Percentiles rank a stretch among this genome's conserved stretches.
Evolutionary conservation across 1,284 basidiomycete species (phyloP).

Genomic region (Pseudozyma sp.): DNA sequence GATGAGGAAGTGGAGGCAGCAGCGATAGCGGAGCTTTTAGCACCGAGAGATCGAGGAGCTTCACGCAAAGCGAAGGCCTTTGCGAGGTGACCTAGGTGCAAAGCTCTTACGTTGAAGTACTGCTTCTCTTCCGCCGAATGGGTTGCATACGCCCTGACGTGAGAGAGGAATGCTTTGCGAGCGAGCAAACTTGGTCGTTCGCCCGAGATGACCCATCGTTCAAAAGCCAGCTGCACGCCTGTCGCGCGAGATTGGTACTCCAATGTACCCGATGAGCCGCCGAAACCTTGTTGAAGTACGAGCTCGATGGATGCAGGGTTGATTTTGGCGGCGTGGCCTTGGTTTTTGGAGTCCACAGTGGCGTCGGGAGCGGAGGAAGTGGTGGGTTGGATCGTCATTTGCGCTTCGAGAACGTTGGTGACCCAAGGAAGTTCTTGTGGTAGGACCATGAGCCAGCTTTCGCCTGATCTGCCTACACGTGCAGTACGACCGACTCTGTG

Average conservation of each 20-base stretch:
- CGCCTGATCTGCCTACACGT: conserved; percentile 85
- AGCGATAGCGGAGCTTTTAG: conserved; percentile 26
- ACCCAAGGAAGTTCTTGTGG: conserved; percentile 91
- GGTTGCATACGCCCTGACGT: conserved; percentile 96
- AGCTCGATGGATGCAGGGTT: conserved; percentile 37
- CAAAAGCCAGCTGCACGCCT: conserved; percentile 93
- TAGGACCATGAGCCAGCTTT: conserved; percentile 91
- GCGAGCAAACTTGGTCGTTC: conserved; percentile 83
- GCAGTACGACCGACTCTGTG: conserved; percentile 97
- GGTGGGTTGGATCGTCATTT: conserved; percentile 33
- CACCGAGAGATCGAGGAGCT: conserved; percentile 79
- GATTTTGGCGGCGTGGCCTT: conserved; percentile 30
- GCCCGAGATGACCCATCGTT: conserved; percentile 86
- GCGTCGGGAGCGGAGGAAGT: not conserved
- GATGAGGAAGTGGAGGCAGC: conserved; percentile 12
- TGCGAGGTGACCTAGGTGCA: conserved; percentile 95
- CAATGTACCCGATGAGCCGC: conserved; percentile 71
- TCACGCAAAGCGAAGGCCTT: conserved; percentile 96
- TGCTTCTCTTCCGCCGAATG: conserved; percentile 94
- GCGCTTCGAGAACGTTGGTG: conserved; percentile 76
- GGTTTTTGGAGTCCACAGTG: conserved; percentile 16
- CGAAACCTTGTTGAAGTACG: conserved; percentile 77
- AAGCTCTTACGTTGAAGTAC: conserved; percentile 91
- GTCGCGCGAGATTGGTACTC: conserved; percentile 93
- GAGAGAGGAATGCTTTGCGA: conserved; percentile 87